Percentiles rank a stretch among this genome's conserved stretches.
Evolutionary conservation across 202 grass and related monocot genomes (phyloP).

Genomic region (Elaeis oleifera): DNA sequence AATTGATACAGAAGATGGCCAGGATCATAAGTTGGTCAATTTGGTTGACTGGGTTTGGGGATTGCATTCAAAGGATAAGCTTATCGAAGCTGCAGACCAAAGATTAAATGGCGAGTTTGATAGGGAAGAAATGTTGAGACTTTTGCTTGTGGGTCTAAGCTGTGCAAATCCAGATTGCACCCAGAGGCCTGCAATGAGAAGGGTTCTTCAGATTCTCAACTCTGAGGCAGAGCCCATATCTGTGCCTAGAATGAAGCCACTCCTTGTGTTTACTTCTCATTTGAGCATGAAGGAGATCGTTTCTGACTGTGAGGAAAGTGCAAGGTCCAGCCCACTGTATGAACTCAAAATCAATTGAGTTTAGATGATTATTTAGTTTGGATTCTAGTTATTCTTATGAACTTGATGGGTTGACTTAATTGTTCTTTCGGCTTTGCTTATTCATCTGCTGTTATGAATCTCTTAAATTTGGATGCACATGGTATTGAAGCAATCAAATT

Average conservation of each 20-base stretch:
- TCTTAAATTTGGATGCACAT: no score
- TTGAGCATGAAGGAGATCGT: slow-evolving; percentile 69
- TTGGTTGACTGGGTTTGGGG: slow-evolving; percentile 82
- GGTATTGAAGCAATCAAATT: no score
- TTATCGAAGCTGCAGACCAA: slow-evolving; percentile 53
- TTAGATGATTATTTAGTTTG: no score
- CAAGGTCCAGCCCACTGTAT: background rate
- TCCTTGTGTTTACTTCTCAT: slow-evolving; percentile 70
- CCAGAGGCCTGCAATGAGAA: slow-evolving; percentile 67
- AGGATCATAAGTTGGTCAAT: slow-evolving; percentile 40
- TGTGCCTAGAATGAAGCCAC: slow-evolving; percentile 59
- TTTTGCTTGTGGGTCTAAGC: slow-evolving; percentile 71
- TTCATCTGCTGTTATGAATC: no score
- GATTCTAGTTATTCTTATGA: no score
- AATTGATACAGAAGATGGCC: slow-evolving; percentile 47
- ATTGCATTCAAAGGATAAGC: slow-evolving; percentile 49
- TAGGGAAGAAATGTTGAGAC: slow-evolving; percentile 46
- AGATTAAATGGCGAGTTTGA: slow-evolving; percentile 43
- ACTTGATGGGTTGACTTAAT: no score
- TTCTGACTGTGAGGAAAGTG: slow-evolving; percentile 7
- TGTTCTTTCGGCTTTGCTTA: no score
- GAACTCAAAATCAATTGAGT: no score
- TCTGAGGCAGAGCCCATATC: slow-evolving; percentile 40
- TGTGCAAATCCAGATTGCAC: slow-evolving; percentile 75
- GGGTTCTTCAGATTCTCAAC: slow-evolving; percentile 67